Base-by-base conservation (phyloP, 176 grass and related monocot genomes). In the Puya raimondii region DNA sequence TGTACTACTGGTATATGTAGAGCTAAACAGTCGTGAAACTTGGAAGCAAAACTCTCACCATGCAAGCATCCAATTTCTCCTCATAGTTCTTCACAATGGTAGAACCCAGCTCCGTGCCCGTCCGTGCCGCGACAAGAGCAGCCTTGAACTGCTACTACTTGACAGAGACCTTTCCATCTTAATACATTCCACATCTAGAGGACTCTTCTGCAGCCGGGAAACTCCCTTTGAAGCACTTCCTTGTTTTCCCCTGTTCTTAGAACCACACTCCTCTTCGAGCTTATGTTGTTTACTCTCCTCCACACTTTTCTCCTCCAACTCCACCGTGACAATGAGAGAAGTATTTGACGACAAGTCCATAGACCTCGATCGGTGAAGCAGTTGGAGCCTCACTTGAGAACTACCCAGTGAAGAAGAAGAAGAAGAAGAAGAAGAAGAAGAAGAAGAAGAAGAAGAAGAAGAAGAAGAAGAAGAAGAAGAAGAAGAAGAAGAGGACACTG, bases 81-180 rank as follows among this genome's bases (percentile, higher is more conserved):
- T 49, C n/a, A 48, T 13, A 48, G 23, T 7, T 4, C 18, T 79
- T 59, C 47, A 47, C 29, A 26, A 11, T 1, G 50, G 59, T 49
- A 74, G 56, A 61, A 67, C 11, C 18, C 47, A 27, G 23, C 61
- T 76, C 49, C 74, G 33, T 47, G 63, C 63, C 16, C 42, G 68
- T 61, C 42, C 69, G 48, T 68, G 29, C 29, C 59, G 71, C 14
- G 82, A 76, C 57, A 80, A 70, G 29, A 80, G 75, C 26, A 85
- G 50, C 3, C 51, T 74, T 23, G 52, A 51, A 42, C 33, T 42
- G 21, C 77, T 64, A 48, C 49, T 61, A 11, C 76, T 75, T 12
- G 82, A 85, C 48, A 52, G 48, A 63, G 77, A 80, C 13, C 72
- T 72, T 51, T 58, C 72, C 58, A 70, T 47, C 51, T 80, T 72